Base-by-base conservation (phyloP, 1,284 basidiomycete species). In the Trichosporon coremiiforme region DNA sequence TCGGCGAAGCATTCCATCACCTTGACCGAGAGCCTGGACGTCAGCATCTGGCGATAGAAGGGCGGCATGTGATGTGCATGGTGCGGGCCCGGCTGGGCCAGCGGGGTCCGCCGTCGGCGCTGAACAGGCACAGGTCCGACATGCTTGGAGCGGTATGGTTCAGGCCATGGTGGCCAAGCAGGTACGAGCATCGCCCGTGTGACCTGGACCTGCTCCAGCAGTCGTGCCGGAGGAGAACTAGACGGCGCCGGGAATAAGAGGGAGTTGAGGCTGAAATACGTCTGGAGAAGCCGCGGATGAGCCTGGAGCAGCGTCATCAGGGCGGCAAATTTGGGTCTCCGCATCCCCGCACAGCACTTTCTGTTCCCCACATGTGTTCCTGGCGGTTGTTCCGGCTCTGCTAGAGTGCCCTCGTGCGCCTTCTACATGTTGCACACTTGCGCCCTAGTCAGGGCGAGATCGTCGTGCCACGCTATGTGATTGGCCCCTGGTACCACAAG, bases 1-100 rank as follows among this genome's bases (percentile, higher is more conserved):
- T 77, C 76, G 2, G 77, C 77, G 35, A 78, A 72, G 66, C 77
- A 78, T 55, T 75, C 75, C 77, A 78, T 78, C n/a, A 78, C 76
- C 55, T 74, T 73, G 60, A 75, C 66, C 0, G 74, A 75, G 13
- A 78, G 70, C 2, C 75, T 76, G 55, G 0, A 33, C 3, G 68
- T 75, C 68, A 75, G 70, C 70, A 10, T 36, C 9, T 22, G 20
- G 47, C 47, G 8, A 22, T 22, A 20, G 47, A 6, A 2, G 8
- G 47, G 17, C n/a, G 45, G 47, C 47, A 53, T 53, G 47, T 53
- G 47, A 53, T 53, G 36, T 38, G 36, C 36, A 12, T 38, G 6
- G 36, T 38, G 47, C 47, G 47, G 47, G 47, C n/a, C 47, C 47
- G 20, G 20, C 47, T 7, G n/a, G 47, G 17, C 47, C n/a, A 5